Evolutionary conservation across 257 asterid genomes (phyloP).

Genomic region (Catharanthus roseus): DNA sequence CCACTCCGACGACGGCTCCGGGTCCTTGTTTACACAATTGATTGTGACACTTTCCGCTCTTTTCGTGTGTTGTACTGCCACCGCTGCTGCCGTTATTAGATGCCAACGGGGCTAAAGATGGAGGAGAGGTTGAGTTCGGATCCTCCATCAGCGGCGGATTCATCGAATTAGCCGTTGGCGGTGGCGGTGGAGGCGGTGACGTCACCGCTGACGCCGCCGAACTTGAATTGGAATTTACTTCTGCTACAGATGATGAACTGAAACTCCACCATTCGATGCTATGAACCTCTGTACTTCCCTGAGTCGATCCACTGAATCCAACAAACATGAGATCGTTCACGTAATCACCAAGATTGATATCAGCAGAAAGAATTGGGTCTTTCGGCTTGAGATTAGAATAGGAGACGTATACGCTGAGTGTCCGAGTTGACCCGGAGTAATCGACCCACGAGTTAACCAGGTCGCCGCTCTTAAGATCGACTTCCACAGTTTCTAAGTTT

Average conservation of each 20-base stretch:
- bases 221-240: constrained; percentile 33
- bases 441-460: constrained; percentile 75
- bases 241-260: constrained; percentile 56
- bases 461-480: constrained; percentile 82
- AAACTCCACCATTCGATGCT: constrained; percentile 84
- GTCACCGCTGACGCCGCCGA: constrained; percentile 23
- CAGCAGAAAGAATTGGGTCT: constrained; percentile 46
- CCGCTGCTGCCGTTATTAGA: constrained; percentile 19
- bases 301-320: constrained; percentile 78
- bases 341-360: constrained; percentile 43
- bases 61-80: constrained; percentile 23
- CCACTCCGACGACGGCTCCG: constrained; percentile 74
- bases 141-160: constrained; percentile 50
- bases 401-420: constrained; percentile 49
- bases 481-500: constrained; percentile 47
- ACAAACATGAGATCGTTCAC: constrained; percentile 63
- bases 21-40: constrained; percentile 53
- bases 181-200: constrained; percentile 39
- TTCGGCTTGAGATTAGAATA: constrained; percentile 68
- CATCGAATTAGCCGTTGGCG: constrained; percentile 37
- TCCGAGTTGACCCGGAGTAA: constrained; percentile 47
- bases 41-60: constrained; percentile 38
- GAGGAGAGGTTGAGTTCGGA: constrained; percentile 28
- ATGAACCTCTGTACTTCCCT: constrained; percentile 83
- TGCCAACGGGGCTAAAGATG: constrained; percentile 36